Evolutionary conservation across 139 green algal species (phyloP).

Genomic region (Chlamydomonas sp.): DNA sequence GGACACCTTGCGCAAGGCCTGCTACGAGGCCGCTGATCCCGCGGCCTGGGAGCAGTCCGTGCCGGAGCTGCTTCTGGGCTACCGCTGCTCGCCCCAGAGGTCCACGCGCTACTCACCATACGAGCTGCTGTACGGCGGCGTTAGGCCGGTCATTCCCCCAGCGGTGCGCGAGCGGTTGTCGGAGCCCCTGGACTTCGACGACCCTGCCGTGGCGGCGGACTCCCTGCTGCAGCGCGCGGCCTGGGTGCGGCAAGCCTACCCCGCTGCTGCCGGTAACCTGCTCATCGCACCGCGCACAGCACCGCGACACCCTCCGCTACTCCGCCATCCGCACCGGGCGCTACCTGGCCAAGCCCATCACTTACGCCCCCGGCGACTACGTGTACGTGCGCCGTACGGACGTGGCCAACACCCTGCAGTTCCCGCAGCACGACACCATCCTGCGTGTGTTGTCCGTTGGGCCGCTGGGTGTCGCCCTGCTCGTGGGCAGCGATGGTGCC

Average conservation of each 20-base stretch:
- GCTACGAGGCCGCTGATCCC: not conserved
- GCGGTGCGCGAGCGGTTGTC: conserved; percentile 13
- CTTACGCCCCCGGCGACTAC: conserved; percentile 22
- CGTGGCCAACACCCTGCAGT: not conserved
- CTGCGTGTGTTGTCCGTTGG: not conserved
- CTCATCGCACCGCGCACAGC: conserved; percentile 39
- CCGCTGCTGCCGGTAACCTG: conserved; percentile 29
- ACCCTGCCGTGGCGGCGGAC: not conserved
- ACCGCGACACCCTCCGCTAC: not conserved
- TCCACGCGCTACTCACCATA: conserved; percentile 31
- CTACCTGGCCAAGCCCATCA: not conserved
- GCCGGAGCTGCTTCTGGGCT: conserved; percentile 43
- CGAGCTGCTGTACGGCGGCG: conserved; percentile 30
- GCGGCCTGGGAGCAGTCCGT: conserved; percentile 19
- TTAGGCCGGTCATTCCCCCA: conserved; percentile 17
- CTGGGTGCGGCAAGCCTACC: not conserved
- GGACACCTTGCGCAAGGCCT: conserved; percentile 38
- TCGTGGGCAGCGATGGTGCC: not conserved
- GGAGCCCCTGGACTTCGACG: conserved; percentile 7
- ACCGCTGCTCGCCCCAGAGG: conserved; percentile 36
- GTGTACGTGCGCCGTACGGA: conserved; percentile 1
- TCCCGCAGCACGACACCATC: not conserved
- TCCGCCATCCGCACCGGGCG: not conserved
- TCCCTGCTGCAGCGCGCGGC: conserved; percentile 14
- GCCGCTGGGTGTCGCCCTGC: not conserved